These are phyloP conservation scores for Vishniacozyma victoriae DNA, from an alignment of 768 basidiomycete species.

Conservation along the genomic window DNA sequence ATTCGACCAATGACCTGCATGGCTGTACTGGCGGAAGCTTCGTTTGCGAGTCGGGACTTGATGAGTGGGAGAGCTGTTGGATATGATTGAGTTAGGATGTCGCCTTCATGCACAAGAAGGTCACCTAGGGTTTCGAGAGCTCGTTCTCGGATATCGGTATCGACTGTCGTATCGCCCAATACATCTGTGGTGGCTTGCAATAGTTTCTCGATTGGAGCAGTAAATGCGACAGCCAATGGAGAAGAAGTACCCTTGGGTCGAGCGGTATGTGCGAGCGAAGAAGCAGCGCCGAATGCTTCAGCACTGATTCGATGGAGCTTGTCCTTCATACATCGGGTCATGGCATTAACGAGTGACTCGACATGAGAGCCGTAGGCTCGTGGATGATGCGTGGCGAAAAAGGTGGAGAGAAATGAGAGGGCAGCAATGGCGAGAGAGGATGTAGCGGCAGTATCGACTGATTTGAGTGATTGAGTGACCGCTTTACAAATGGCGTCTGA, in stretches of 20 bases:
- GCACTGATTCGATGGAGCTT: slow-evolving; percentile 82
- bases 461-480: slow-evolving; percentile 22
- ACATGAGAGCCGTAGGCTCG: slow-evolving; percentile 59
- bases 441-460: slow-evolving; percentile 55
- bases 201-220: slow-evolving; percentile 54
- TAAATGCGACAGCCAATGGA: slow-evolving; percentile 24
- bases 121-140: slow-evolving; percentile 80
- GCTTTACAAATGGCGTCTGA: slow-evolving; percentile 57
- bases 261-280: slow-evolving; percentile 68
- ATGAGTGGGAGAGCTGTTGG: slow-evolving; percentile 39
- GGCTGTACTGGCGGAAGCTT: slow-evolving; percentile 46
- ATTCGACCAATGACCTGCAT: slow-evolving; percentile 78
- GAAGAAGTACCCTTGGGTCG: slow-evolving; percentile 46
- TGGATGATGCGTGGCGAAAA: slow-evolving; percentile 68
- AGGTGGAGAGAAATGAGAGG: slow-evolving; percentile 75
- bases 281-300: slow-evolving; percentile 81
- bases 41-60: slow-evolving; percentile 42
- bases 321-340: slow-evolving; percentile 69
- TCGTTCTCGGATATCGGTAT: slow-evolving; percentile 76
- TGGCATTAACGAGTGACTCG: slow-evolving; percentile 63
- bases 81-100: slow-evolving; percentile 53
- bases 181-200: slow-evolving; percentile 69
- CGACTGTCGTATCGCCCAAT: slow-evolving; percentile 74
- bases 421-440: slow-evolving; percentile 76
- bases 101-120: slow-evolving; percentile 79